Percentiles rank a stretch among this genome's conserved stretches.
Conservation (phyloP, 805 yeast genomes). For the Spathaspora girioi region DNA sequence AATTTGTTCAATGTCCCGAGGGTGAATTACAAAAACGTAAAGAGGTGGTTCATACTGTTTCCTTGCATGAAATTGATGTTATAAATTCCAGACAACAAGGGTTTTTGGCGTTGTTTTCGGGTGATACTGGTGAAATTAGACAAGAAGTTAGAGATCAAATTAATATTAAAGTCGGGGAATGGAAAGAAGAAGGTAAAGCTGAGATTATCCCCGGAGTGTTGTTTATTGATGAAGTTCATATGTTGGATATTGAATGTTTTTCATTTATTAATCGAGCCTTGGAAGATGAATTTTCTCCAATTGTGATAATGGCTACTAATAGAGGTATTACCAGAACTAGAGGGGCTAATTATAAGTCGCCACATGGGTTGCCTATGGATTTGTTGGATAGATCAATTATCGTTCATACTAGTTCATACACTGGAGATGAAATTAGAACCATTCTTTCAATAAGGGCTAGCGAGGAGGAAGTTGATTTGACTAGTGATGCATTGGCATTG, state of each 20-base stretch:
- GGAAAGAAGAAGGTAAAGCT: slow-evolving; percentile 99
- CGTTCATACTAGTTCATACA: slow-evolving; percentile 78
- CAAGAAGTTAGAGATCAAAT: slow-evolving; percentile 95
- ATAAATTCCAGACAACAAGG: slow-evolving; percentile 98
- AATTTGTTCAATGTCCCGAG: slow-evolving; percentile 97
- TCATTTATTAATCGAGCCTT: slow-evolving; percentile 93
- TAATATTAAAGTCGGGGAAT: slow-evolving; percentile 93
- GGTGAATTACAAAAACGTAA: slow-evolving; percentile 96
- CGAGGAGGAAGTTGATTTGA: slow-evolving; percentile 87
- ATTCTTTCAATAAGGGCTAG: slow-evolving; percentile 86
- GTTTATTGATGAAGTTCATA: slow-evolving; percentile 96
- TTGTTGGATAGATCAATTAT: slow-evolving; percentile 90
- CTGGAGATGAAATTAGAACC: slow-evolving; percentile 77
- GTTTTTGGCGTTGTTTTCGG: slow-evolving; percentile 89
- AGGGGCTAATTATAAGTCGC: slow-evolving; percentile 90
- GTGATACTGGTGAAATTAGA: slow-evolving; percentile 97
- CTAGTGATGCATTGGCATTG: slow-evolving; percentile 78
- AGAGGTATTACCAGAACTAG: slow-evolving; percentile 91
- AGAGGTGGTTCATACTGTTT: slow-evolving; percentile 96
- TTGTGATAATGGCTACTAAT: slow-evolving; percentile 97
- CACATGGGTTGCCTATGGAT: slow-evolving; percentile 97
- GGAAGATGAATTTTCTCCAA: slow-evolving; percentile 95
- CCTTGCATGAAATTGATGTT: slow-evolving; percentile 95
- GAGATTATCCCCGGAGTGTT: slow-evolving; percentile 96
- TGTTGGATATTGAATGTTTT: slow-evolving; percentile 96